These are phyloP conservation scores for Penicillium sp. DNA, from an alignment of 2,329 filamentous ascomycete species.

Conservation along the genomic window DNA sequence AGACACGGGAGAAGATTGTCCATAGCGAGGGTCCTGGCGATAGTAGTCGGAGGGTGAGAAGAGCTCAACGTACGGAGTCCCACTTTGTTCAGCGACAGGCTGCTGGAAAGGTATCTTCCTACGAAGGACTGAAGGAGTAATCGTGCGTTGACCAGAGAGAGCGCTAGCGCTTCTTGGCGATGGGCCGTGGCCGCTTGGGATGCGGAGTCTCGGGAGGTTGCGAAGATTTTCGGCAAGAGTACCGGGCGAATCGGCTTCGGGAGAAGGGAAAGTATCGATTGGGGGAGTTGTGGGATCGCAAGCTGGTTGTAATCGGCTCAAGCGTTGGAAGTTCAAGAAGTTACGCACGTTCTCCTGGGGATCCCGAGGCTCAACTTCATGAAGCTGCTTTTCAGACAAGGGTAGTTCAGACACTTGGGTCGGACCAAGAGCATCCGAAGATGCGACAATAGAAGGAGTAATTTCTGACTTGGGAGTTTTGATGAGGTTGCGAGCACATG, in stretches of 20 bases:
- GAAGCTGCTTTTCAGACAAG: conserved; percentile 72
- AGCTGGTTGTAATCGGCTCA: conserved; percentile 27
- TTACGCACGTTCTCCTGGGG: conserved; percentile 92
- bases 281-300: conserved; percentile 66
- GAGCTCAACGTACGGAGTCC: neutral
- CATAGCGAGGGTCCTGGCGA: conserved; percentile 37
- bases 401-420: conserved; percentile 61
- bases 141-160: conserved; percentile 29
- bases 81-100: neutral
- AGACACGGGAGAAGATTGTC: conserved; percentile 82
- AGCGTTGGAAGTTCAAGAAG: conserved; percentile 81
- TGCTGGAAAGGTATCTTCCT: neutral
- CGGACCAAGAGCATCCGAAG: conserved; percentile 83
- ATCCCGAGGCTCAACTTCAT: conserved; percentile 68
- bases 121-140: conserved; percentile 29
- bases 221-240: conserved; percentile 50
- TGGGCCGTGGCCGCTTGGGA: conserved; percentile 46
- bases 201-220: conserved; percentile 57
- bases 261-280: conserved; percentile 9
- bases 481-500: conserved; percentile 57
- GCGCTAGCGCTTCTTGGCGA: neutral
- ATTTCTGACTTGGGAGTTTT: conserved; percentile 69
- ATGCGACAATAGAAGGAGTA: conserved; percentile 81
- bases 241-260: neutral
- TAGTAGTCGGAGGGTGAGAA: conserved; percentile 63